Base-by-base conservation (phyloP, 805 yeast species). In the Ogataea haglerorum region DNA sequence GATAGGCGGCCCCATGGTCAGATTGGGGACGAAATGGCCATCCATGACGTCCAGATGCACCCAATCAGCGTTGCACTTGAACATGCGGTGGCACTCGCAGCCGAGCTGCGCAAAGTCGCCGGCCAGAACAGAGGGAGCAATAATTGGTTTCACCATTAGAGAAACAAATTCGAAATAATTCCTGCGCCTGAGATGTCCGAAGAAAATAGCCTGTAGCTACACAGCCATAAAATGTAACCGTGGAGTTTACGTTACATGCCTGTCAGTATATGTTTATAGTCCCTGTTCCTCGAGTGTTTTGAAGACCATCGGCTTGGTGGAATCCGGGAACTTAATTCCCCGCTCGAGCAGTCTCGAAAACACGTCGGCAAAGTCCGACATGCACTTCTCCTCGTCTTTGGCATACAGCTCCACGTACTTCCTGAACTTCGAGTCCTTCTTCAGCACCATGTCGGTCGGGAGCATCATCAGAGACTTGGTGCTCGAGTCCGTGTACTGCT, bases 31-130 rank as follows among this genome's bases (percentile, higher is more conserved):
- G 61, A 93, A 93, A 65, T 91, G 90, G 35, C 99, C 99, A 62
- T 93, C 99, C 99, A 93, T 93, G 35, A 93, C 91, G 65, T 93
- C 99, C 38, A 93, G 80, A 65, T 93, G 99, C 47, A 93, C 80
- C 99, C 99, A 93, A 56, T 91, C 96, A 15, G 96, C 95, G 17
- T 85, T 83, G 42, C 83, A 73, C 38, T 78, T 76, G 58, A 87
- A 80, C 67, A 90, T 84, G 44, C 75, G 73, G 58, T 83, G 84
- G 65, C 96, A 87, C 48, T 90, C 91, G 51, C 88, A 78, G 36
- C 95, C 97, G 46, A 93, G 68, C 53, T 87, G 77, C 51, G 97
- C 82, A 58, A 91, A 93, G 62, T 93, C 95, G 30, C 90, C 84
- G 5, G 98, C 93, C 41, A 93, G 76, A 44, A 93, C 85, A 21